phyloP scores from a whole-genome alignment of 2,329 filamentous ascomycete genomes.

The Penicillium sclerotigenum region DNA sequence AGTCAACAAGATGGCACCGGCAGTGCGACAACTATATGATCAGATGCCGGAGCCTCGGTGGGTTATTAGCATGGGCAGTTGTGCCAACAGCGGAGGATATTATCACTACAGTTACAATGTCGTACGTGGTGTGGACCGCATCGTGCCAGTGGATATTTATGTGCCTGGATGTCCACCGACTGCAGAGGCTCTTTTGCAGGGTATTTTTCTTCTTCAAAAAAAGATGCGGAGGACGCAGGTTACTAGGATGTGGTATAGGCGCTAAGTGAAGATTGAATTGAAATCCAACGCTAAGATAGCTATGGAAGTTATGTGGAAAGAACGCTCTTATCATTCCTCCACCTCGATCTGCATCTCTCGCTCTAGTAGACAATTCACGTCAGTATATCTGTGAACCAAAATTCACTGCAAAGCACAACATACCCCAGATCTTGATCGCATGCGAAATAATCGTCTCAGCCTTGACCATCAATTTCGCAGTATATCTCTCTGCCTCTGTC shows the following conservation, averaged over 20 bases:
- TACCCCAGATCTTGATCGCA: slow-evolving; percentile 66
- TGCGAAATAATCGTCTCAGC: slow-evolving; percentile 66
- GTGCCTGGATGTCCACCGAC: slow-evolving; percentile 67
- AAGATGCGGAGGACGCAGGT: slow-evolving; percentile 62
- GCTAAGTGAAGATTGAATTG: slow-evolving; percentile 27
- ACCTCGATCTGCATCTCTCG: slow-evolving; percentile 38
- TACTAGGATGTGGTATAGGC: slow-evolving; percentile 55
- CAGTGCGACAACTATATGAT: slow-evolving; percentile 85
- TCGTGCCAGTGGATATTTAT: slow-evolving; percentile 77
- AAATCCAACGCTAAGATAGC: neutral
- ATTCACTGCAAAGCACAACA: slow-evolving; percentile 10
- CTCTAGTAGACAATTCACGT: slow-evolving; percentile 23
- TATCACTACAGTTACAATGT: slow-evolving; percentile 84
- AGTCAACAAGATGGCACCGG: slow-evolving; percentile 95
- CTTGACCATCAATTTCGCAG: slow-evolving; percentile 63
- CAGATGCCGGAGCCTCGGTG: slow-evolving; percentile 92
- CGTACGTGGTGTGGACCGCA: slow-evolving; percentile 69
- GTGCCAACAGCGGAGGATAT: slow-evolving; percentile 80
- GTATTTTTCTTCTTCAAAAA: slow-evolving; percentile 72
- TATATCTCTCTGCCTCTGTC: slow-evolving; percentile 58
- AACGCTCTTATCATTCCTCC: slow-evolving; percentile 28
- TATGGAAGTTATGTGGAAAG: slow-evolving; percentile 50
- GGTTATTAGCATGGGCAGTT: slow-evolving; percentile 82
- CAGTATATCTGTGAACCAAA: neutral
- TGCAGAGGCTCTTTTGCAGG: slow-evolving; percentile 52